Conservation (phyloP, 345 rosid genomes). For the Arabis hirsuta region DNA sequence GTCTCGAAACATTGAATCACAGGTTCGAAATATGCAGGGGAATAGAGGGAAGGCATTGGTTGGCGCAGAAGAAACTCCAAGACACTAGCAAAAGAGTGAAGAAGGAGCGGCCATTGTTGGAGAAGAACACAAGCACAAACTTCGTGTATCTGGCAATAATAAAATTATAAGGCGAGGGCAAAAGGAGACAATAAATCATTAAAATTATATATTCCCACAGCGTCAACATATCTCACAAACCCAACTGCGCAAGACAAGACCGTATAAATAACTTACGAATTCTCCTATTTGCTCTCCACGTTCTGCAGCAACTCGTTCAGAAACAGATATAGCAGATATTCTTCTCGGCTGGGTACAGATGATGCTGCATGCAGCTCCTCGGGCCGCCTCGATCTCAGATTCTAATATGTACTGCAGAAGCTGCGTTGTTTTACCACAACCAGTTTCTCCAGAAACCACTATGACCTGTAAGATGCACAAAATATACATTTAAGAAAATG, state of each 20-base stretch:
- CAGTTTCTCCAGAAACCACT: too few species aligned
- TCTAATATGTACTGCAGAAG: too few species aligned
- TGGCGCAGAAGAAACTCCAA: constrained; percentile 58
- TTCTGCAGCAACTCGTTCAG: constrained; percentile 99
- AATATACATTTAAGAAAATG: too few species aligned
- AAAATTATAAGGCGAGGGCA: too few species aligned
- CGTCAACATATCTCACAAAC: constrained; percentile 26
- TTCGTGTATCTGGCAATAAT: constrained; percentile 78
- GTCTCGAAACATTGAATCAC: constrained; percentile 70
- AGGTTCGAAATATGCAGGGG: constrained; percentile 43
- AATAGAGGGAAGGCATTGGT: constrained; percentile 45
- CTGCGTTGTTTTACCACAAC: too few species aligned
- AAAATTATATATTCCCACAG: constrained; percentile 6
- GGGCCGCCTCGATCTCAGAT: too few species aligned
- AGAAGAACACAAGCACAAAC: constrained; percentile 58
- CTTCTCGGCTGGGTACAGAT: constrained; percentile 99
- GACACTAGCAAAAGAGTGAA: constrained; percentile 56
- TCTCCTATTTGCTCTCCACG: constrained; percentile 94
- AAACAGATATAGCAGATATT: constrained; percentile 97
- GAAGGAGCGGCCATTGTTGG: constrained; percentile 58
- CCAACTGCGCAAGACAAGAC: constrained; percentile 24
- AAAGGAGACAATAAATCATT: too few species aligned
- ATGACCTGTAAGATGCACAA: too few species aligned
- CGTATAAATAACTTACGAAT: constrained; percentile 63
- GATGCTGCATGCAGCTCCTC: constrained; percentile 87